Evolutionary conservation across 75 land plant species (phyloP).

Genomic region (Sequoia sempervirens): DNA sequence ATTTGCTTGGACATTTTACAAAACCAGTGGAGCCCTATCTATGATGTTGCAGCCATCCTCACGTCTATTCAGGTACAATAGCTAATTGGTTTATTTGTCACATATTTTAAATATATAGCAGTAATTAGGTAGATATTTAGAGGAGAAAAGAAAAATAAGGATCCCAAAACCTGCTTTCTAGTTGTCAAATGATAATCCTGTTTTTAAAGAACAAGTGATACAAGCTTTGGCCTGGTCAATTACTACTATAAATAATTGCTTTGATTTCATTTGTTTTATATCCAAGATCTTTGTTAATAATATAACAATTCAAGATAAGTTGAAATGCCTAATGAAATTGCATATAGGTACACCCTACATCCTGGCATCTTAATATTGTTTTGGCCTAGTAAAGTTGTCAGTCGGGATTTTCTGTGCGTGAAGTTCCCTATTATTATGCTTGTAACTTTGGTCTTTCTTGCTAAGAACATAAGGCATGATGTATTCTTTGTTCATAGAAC

Average conservation of each 20-base stretch:
- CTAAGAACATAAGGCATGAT: background rate
- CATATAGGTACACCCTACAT: background rate
- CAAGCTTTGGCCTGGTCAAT: background rate
- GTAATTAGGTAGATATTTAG: background rate
- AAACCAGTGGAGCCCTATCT: slow-evolving; percentile 90
- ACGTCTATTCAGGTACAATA: slow-evolving; percentile 68
- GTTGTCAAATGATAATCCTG: background rate
- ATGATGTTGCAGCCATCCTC: slow-evolving; percentile 84
- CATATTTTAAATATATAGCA: background rate
- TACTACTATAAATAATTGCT: background rate
- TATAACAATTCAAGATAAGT: background rate
- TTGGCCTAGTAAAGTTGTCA: background rate
- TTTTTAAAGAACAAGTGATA: background rate
- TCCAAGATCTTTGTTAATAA: background rate
- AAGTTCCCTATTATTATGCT: background rate
- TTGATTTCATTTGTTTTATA: background rate
- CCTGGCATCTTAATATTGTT: background rate
- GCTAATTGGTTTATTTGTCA: background rate
- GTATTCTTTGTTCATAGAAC: background rate
- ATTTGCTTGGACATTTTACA: slow-evolving; percentile 78
- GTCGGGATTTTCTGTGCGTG: background rate
- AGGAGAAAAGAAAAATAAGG: background rate
- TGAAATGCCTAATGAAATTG: background rate
- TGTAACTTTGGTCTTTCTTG: background rate
- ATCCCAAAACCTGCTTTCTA: background rate